These are phyloP conservation scores for Anisodus tanguticus DNA, from an alignment of 257 asterid species.

Conservation along the genomic window DNA sequence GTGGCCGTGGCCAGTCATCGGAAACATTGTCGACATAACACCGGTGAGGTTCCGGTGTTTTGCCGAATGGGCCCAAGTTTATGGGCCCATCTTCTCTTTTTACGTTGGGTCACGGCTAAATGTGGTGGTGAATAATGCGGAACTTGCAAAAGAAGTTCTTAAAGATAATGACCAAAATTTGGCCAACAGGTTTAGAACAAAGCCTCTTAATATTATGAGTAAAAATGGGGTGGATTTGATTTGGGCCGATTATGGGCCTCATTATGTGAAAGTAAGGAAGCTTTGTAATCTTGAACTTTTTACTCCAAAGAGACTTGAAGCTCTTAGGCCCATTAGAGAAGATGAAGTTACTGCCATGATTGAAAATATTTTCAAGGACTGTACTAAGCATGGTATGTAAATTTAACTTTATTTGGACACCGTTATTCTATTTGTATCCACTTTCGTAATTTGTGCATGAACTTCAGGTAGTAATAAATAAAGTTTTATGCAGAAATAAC, in stretches of 20 bases:
- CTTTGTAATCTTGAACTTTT: constrained; percentile 82
- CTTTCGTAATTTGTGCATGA: too few species aligned
- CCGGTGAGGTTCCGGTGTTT: constrained; percentile 43
- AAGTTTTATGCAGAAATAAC: too few species aligned
- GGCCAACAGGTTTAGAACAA: constrained; percentile 44
- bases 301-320: constrained; percentile 69
- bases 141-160: constrained; percentile 43
- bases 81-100: constrained; percentile 46
- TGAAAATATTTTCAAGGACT: constrained; percentile 61
- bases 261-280: constrained; percentile 84
- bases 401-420: neutral
- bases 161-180: constrained; percentile 48
- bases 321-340: constrained; percentile 75
- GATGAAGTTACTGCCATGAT: constrained; percentile 87
- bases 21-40: constrained; percentile 40
- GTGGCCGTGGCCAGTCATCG: constrained; percentile 42
- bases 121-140: constrained; percentile 42
- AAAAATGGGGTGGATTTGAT: constrained; percentile 78
- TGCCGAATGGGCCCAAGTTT: constrained; percentile 42
- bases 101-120: constrained; percentile 45
- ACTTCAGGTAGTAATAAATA: too few species aligned
- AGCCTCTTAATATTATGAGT: constrained; percentile 52
- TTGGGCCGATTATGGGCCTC: constrained; percentile 94
- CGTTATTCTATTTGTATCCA: too few species aligned
- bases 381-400: constrained; percentile 53